These are phyloP conservation scores for Cadophora gregata DNA, from an alignment of 2,329 filamentous ascomycete genomes.

Conservation along the genomic window DNA sequence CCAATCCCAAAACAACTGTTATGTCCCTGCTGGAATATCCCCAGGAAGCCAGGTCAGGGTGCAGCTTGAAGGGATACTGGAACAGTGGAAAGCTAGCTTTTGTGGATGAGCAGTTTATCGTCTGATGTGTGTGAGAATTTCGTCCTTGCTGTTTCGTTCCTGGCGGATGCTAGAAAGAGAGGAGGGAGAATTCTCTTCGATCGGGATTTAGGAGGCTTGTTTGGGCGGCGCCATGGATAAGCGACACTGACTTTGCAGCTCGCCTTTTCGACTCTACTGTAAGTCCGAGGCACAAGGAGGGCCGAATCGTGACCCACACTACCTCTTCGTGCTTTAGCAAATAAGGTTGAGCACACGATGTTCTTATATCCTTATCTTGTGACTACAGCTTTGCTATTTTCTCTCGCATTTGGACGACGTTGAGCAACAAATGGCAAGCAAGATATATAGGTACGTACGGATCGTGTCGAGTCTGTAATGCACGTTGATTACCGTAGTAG, in stretches of 20 bases:
- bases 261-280: too few relatives aligned
- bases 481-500: too few relatives aligned
- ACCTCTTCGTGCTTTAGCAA: too few relatives aligned
- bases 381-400: not conserved
- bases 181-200: not conserved
- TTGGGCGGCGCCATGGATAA: not conserved
- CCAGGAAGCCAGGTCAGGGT: not conserved
- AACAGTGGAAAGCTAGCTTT: not conserved
- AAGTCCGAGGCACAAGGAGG: too few relatives aligned
- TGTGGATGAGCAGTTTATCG: not conserved
- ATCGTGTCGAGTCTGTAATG: too few relatives aligned
- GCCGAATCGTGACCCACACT: too few relatives aligned
- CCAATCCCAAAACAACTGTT: not conserved
- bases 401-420: not conserved
- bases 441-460: conserved; percentile 18
- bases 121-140: not conserved
- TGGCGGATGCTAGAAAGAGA: not conserved
- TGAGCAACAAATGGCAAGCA: not conserved
- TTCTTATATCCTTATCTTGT: not conserved
- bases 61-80: not conserved
- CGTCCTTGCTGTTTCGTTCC: not conserved
- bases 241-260: not conserved
- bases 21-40: not conserved
- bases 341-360: not conserved
- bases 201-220: not conserved